Evolutionary conservation across 1,139 yeast genomes (phyloP), one percentile per base, ranked within the genome.

Genomic region (Yamadazyma atmosphaerica): DNA sequence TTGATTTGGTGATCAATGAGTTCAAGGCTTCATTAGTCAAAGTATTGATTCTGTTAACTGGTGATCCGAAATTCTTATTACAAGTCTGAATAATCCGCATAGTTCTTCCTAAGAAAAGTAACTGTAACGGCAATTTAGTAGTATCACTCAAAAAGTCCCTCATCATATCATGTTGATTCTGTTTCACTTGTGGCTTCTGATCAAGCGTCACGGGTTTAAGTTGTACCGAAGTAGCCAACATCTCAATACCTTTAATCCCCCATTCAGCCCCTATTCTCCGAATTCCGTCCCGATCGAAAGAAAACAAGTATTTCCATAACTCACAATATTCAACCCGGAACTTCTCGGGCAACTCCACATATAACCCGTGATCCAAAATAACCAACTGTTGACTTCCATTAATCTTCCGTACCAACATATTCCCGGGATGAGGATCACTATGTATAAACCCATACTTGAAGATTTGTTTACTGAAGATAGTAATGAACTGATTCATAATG

Each of bases 341-440:
- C 35, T 64, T 58, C 7, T 68, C 73, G 1, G 72, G 59, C 44
- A 83, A 72, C 17, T 66, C 62, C 15, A 83, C 77, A 54, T 83
- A 85, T 25, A 86, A 63, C 0, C 94, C 95, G 56, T 85, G 94
- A 54, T 86, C 95, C 34, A 86, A 61, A 33, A 86, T 64, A 23
- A 86, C 88, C 39, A 85, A 61, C 52, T 84, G 79, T 52, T 81
- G 85, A 33, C 65, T 61, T 8, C 70, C 68, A 1, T 57, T 50
- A 1, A 51, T 42, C 19, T 63, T 59, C 21, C 64, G 61, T 2
- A 81, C 77, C 41, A 85, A 56, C 44, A 86, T 60, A 54, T 86
- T 86, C 3, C 95, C 95, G 1, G 94, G 94, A 54, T 86, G 95
- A 5, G 92, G 87, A 55, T 86, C 95, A 37, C 89, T 79, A 56